Conservation (phyloP, 176 grass and related monocot genomes). For the Cocos nucifera region DNA sequence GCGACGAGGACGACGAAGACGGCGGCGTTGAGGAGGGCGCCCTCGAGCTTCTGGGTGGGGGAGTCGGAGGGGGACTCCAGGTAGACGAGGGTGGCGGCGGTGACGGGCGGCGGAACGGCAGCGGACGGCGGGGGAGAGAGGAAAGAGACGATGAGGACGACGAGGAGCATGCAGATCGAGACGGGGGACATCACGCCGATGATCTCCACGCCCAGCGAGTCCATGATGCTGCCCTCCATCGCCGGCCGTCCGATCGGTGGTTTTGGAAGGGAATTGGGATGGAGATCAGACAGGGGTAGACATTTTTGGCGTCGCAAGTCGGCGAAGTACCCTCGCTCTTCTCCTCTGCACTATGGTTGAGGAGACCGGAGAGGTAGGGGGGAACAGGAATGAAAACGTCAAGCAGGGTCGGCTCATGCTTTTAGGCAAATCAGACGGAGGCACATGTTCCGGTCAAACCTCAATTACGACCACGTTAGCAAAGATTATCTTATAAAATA, state of each 20-base stretch:
- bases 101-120: slow-evolving; percentile 37
- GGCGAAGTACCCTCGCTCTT: too few relatives aligned
- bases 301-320: too few relatives aligned
- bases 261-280: too few relatives aligned
- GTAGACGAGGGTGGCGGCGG: slow-evolving; percentile 76
- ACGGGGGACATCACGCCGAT: slow-evolving; percentile 83
- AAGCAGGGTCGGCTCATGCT: too few relatives aligned
- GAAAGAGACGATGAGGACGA: slow-evolving; percentile 75
- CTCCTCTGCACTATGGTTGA: too few relatives aligned
- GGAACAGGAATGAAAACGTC: too few relatives aligned
- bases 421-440: too few relatives aligned
- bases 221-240: slow-evolving; percentile 42
- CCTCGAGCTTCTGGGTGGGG: slow-evolving; percentile 47
- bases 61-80: slow-evolving; percentile 59
- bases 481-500: too few relatives aligned
- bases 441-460: too few relatives aligned
- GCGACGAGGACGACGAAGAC: slow-evolving; percentile 84
- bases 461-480: too few relatives aligned
- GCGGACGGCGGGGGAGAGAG: slow-evolving; percentile 24
- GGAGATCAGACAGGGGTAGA: too few relatives aligned
- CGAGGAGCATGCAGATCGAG: slow-evolving; percentile 94
- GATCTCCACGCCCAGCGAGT: slow-evolving; percentile 71
- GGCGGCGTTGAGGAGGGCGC: slow-evolving; percentile 73
- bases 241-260: background rate
- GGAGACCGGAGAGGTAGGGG: too few relatives aligned